Evolutionary conservation across 768 basidiomycete genomes (phyloP), one percentile per base, ranked within the genome.

Genomic region (Harrya chromipes): DNA sequence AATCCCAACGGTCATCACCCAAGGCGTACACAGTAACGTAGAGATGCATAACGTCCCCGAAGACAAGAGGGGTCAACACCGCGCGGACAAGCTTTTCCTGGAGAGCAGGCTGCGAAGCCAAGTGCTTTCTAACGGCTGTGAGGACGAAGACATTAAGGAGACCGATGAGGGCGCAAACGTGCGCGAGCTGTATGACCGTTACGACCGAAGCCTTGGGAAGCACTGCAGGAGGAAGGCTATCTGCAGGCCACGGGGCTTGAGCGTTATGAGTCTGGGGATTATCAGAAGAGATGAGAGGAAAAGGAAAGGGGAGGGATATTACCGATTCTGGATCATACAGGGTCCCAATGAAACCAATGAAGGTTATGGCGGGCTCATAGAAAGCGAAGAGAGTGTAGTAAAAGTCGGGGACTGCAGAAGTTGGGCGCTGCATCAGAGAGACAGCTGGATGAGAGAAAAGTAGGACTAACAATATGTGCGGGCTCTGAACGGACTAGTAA

Each of bases 111-210:
- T 82, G 76, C 2, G 67, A 65, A 24, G 72, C 72, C 43, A 90
- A 72, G 62, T 90, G 78, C 39, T 68, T 78, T 43, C 85, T 81
- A 27, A 76, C 74, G 10, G 84, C 74, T 17, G 76, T 73, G 46
- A 90, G 76, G 40, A 89, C 67, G 64, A 82, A 88, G 49, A 81
- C 58, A 61, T 89, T 90, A 50, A 90, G 62, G 49, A 86, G 59
- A 12, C 88, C 88, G 55, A 90, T 66, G 23, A 90, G 80, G 35
- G 80, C 85, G 57, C 86, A 87, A 43, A 86, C 86, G 56, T 90
- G 84, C 2, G 83, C 86, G 46, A 90, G 83, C 61, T 90, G 88
- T 40, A 85, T 68, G 52, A 87, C 70, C 1, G 85, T 87, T 42
- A 90, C 84, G 20, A 80, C 64, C 12, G 87, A 82, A 1, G 87